Conservation (phyloP, 768 basidiomycete species). For the Cystoderma amianthinum region DNA sequence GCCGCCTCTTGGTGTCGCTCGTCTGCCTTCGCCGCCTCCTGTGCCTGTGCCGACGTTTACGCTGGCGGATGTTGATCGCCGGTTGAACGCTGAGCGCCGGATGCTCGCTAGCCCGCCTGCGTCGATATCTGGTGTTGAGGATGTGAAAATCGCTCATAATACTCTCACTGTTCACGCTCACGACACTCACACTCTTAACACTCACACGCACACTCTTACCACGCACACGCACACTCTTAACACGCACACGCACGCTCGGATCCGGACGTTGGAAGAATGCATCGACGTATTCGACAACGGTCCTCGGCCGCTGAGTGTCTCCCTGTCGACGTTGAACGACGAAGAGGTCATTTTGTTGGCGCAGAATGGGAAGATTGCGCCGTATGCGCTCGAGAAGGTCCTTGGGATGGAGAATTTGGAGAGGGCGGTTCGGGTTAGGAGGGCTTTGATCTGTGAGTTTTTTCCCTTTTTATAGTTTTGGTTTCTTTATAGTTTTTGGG, state of each 20-base stretch:
- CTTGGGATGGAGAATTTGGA: conserved; percentile 65
- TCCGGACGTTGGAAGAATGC: conserved; percentile 68
- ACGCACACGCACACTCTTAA: no score
- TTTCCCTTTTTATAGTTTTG: not conserved
- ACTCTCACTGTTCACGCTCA: no score
- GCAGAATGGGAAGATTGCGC: conserved; percentile 87
- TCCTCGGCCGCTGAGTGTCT: conserved; percentile 50
- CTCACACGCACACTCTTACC: no score
- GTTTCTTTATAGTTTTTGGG: not conserved
- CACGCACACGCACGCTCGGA: no score
- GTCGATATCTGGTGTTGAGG: conserved; percentile 7
- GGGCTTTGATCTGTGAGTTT: conserved; percentile 87
- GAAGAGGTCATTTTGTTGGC: conserved; percentile 88
- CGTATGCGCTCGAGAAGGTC: conserved; percentile 95
- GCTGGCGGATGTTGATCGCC: conserved; percentile 49
- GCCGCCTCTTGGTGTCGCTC: conserved; percentile 2
- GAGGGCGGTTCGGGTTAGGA: conserved; percentile 78
- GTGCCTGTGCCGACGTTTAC: conserved; percentile 32
- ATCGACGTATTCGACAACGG: conserved; percentile 75
- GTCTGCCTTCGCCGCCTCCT: conserved; percentile 10
- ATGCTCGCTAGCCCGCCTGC: conserved; percentile 2
- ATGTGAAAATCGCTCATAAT: conserved; percentile 6
- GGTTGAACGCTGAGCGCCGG: conserved; percentile 24
- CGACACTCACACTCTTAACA: no score
- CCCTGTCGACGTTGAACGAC: conserved; percentile 66